phyloP scores from a whole-genome alignment of 106 monocot genomes.

The Dendrobium chrysotoxum region DNA sequence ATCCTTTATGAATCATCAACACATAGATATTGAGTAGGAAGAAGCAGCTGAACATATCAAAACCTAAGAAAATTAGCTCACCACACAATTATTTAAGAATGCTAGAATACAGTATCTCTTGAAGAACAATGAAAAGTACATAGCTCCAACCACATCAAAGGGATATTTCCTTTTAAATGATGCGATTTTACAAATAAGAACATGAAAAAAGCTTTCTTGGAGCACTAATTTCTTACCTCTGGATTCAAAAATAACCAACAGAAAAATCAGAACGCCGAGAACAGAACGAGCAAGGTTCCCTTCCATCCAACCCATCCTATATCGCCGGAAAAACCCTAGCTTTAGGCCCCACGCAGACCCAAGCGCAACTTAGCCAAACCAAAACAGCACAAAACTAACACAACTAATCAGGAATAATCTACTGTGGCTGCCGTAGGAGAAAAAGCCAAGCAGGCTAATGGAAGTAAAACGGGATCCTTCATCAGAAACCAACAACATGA shows the following conservation, averaged over 20 bases:
- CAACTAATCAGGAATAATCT: neutral
- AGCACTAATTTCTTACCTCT: neutral
- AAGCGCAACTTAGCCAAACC: no score
- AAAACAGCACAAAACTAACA: neutral
- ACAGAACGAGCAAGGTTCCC: neutral
- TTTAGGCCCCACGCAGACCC: no score
- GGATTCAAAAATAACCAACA: neutral
- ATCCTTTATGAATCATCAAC: neutral
- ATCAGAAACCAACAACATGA: neutral
- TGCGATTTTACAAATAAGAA: neutral
- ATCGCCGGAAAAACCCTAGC: neutral
- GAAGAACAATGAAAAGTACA: neutral
- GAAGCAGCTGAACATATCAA: neutral
- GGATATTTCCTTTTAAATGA: neutral
- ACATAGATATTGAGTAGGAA: neutral
- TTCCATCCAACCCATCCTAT: slow-evolving; percentile 1
- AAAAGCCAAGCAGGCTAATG: neutral
- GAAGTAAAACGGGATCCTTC: neutral
- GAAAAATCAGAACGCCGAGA: neutral
- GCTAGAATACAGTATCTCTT: neutral
- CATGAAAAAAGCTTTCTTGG: neutral
- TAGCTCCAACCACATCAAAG: no score
- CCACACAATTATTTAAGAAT: neutral
- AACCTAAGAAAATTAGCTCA: neutral
- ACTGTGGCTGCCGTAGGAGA: neutral